Base-by-base conservation (phyloP, 2,329 filamentous ascomycete species). In the Apiospora saccharicola region DNA sequence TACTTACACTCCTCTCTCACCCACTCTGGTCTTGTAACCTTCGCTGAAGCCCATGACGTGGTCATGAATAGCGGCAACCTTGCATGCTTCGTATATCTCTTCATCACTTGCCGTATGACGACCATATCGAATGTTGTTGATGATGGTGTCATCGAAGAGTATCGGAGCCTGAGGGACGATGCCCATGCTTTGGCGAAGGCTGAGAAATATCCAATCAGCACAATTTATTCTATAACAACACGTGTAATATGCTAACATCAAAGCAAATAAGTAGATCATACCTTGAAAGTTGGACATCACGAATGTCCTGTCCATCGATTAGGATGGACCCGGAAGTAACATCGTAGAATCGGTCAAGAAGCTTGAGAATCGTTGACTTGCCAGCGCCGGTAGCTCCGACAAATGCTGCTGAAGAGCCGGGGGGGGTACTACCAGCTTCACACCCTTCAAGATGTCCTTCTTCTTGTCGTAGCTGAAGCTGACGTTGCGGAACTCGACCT, bases 391-490 rank as follows among this genome's bases (percentile, higher is more conserved):
- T 90, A 64, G 88, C 85, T 14, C 89, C 89, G 12, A 91, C 89
- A 79, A 91, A 89, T 14, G 89, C 89, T 37, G 89, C 85, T 0
- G 88, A 90, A 71, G 85, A 86, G 19, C 89, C 87, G 4, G 86
- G 83, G 86, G 83, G 10, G 84, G 80, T 44, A 87, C 85, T 47
- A 82, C 81, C 73, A 91, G 85, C 73, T 83, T 86, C 73, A 91
- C 81, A 57, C 86, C 78, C 73, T 89, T 86, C 81, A 91, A 84
- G 75, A 90, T 88, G 47, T 85, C 82, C 79, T 89, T 90, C 77
- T 89, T 86, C 74, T 86, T 86, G 79, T 90, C 88, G 77, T 91
- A 91, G 51, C 86, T 88, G 75, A 91, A 91, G 75, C 80, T 83
- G 71, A 91, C 88, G 37, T 85, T 77, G 26, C 87, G 81, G 74